Conservation (phyloP, 2,329 filamentous ascomycete genomes). For the Beauveria caledonica region DNA sequence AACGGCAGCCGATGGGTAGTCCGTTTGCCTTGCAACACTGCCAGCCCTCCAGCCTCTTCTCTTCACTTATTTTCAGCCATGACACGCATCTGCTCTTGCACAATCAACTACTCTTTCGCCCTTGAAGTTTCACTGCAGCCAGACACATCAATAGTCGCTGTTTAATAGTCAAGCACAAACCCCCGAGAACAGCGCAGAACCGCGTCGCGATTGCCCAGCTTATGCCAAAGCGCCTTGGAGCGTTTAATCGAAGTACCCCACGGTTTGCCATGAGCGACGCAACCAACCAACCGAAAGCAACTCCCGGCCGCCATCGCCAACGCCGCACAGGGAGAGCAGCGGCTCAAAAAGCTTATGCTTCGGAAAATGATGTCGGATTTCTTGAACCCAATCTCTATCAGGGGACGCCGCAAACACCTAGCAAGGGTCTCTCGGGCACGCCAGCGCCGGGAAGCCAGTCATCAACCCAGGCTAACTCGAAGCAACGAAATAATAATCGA, state of each 20-base stretch:
- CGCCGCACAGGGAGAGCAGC: conserved; percentile 33
- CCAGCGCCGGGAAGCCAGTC: conserved; percentile 21
- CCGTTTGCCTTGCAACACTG: conserved; percentile 2
- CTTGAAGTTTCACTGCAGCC: not conserved
- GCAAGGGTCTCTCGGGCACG: conserved; percentile 31
- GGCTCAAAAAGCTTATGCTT: conserved; percentile 48
- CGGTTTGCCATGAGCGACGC: conserved; percentile 25
- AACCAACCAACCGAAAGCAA: conserved; percentile 25
- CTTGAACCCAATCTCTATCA: conserved; percentile 26
- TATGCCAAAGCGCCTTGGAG: not conserved
- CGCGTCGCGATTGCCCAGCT: not conserved
- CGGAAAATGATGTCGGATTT: conserved; percentile 42
- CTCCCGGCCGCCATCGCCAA: conserved; percentile 29
- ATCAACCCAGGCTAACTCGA: conserved; percentile 18
- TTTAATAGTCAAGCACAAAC: not conserved
- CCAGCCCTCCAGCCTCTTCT: not conserved
- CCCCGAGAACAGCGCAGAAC: not conserved
- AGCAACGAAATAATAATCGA: conserved; percentile 24
- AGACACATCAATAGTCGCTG: not conserved
- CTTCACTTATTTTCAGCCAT: conserved; percentile 8
- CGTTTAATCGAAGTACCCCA: not conserved
- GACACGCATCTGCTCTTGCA: conserved; percentile 1
- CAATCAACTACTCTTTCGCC: not conserved
- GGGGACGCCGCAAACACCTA: conserved; percentile 37
- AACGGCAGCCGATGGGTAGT: not conserved